phyloP scores from a whole-genome alignment of 2,329 filamentous ascomycete species.

The Allantophomopsis lycopodina region DNA sequence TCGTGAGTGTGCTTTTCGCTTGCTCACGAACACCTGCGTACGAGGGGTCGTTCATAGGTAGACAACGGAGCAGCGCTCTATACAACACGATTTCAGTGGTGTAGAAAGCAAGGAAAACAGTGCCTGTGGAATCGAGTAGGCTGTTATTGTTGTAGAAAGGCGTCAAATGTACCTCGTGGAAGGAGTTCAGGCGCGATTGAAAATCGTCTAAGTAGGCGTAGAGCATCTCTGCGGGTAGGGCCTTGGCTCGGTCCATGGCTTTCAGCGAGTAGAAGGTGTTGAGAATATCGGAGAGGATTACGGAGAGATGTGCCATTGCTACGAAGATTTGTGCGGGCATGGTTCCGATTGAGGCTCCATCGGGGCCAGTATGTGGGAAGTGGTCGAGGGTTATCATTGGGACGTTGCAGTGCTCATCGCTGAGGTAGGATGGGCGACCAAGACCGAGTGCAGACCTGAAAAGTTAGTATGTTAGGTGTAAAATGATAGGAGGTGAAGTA shows the following conservation, averaged over 20 bases:
- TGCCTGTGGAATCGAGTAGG: constrained; percentile 7
- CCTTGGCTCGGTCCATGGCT: constrained; percentile 8
- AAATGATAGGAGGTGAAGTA: too few species aligned
- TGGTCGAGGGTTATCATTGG: constrained; percentile 31
- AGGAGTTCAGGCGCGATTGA: constrained; percentile 7
- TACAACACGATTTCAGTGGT: constrained; percentile 10
- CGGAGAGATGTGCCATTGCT: constrained; percentile 32
- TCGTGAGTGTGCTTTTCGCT: constrained; percentile 6
- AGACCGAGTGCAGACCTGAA: constrained; percentile 32
- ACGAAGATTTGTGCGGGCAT: constrained; percentile 27
- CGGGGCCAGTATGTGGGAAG: constrained; percentile 21
- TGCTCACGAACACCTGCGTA: constrained; percentile 6
- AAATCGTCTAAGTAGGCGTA: constrained; percentile 8
- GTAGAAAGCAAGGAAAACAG: constrained; percentile 9
- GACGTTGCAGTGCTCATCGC: constrained; percentile 13
- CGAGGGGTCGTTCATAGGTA: constrained; percentile 6
- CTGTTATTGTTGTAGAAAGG: constrained; percentile 6
- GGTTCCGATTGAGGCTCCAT: constrained; percentile 13
- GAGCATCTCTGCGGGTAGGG: constrained; percentile 6
- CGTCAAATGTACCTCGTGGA: constrained; percentile 8
- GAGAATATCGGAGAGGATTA: constrained; percentile 35
- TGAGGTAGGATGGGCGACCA: constrained; percentile 34
- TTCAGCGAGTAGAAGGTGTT: constrained; percentile 29
- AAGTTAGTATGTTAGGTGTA: too few species aligned
- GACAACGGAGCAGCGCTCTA: constrained; percentile 8